Percentiles rank a stretch among this genome's conserved stretches.
phyloP scores from a whole-genome alignment of 768 basidiomycete genomes.

The Lactarius hatsudake region DNA sequence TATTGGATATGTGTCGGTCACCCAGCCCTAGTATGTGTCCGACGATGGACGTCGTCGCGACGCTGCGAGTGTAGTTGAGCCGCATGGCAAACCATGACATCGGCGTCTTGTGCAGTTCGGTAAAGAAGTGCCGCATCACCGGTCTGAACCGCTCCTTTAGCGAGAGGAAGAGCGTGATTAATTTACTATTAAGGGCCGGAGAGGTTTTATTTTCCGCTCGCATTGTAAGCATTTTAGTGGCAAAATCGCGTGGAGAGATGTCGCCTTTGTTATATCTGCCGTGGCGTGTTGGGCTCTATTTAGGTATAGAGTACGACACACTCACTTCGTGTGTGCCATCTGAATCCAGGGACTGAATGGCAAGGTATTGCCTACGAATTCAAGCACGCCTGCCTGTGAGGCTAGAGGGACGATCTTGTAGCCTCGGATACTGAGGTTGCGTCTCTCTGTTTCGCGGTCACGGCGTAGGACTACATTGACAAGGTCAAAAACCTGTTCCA shows the following conservation, averaged over 20 bases:
- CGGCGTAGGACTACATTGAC: constrained; percentile 73
- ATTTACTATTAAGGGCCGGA: constrained; percentile 29
- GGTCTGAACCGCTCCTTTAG: constrained; percentile 56
- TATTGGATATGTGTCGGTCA: constrained; percentile 90
- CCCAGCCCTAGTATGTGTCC: constrained; percentile 91
- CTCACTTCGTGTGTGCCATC: constrained; percentile 60
- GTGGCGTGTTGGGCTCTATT: not conserved
- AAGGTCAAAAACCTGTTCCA: constrained; percentile 96
- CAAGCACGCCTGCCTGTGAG: constrained; percentile 76
- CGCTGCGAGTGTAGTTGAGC: constrained; percentile 85
- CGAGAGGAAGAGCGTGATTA: constrained; percentile 33
- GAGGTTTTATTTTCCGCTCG: constrained; percentile 35
- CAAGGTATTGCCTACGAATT: constrained; percentile 82
- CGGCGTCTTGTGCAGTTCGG: constrained; percentile 83
- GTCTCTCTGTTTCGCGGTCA: constrained; percentile 73
- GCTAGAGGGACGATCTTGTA: constrained; percentile 91
- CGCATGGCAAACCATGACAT: constrained; percentile 92
- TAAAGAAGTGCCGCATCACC: constrained; percentile 93
- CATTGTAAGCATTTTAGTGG: constrained; percentile 33
- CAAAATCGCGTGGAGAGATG: constrained; percentile 36
- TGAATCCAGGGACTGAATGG: constrained; percentile 63
- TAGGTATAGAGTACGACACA: not conserved
- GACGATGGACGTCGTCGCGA: constrained; percentile 91
- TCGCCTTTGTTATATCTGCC: constrained; percentile 68
- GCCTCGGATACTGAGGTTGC: constrained; percentile 70